Conservation (phyloP, 2,329 filamentous ascomycete genomes). For the Fusarium nodosum region DNA sequence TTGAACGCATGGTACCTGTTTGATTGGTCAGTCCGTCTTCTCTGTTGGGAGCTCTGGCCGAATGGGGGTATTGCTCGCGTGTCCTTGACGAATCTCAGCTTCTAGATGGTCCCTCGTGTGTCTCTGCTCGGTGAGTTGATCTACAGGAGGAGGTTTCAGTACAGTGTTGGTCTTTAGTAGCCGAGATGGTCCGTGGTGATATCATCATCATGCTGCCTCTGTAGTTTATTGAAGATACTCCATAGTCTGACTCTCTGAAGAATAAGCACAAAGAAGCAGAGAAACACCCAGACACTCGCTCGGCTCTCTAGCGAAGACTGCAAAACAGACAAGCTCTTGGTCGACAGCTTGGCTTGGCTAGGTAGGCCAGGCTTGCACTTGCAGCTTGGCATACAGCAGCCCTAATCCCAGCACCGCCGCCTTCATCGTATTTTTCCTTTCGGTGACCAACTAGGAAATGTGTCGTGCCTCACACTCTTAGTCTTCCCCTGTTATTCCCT, state of each 20-base stretch:
- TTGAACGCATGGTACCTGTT: constrained; percentile 21
- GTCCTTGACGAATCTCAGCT: constrained; percentile 12
- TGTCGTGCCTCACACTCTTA: constrained; percentile 38
- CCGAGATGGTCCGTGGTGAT: neutral
- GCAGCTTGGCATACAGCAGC: constrained; percentile 27
- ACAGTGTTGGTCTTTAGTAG: neutral
- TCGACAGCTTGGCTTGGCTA: neutral
- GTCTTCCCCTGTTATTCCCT: constrained; percentile 10
- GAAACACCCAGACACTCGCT: neutral
- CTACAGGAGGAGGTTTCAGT: neutral
- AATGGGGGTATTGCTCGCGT: constrained; percentile 44
- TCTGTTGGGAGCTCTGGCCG: constrained; percentile 1
- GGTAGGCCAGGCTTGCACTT: neutral
- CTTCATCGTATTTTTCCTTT: constrained; percentile 18
- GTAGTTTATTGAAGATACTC: too few relatives aligned
- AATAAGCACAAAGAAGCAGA: neutral
- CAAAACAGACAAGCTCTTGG: constrained; percentile 5
- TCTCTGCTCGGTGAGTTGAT: constrained; percentile 1
- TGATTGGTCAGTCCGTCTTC: constrained; percentile 27
- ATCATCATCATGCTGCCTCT: neutral
- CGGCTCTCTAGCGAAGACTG: constrained; percentile 1
- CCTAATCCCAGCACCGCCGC: constrained; percentile 6
- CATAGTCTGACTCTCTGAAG: neutral
- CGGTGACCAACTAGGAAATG: constrained; percentile 43
- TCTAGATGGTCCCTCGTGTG: neutral